Conservation (phyloP, 2,329 filamentous ascomycete species). For the Aspergillus eucalypticola region DNA sequence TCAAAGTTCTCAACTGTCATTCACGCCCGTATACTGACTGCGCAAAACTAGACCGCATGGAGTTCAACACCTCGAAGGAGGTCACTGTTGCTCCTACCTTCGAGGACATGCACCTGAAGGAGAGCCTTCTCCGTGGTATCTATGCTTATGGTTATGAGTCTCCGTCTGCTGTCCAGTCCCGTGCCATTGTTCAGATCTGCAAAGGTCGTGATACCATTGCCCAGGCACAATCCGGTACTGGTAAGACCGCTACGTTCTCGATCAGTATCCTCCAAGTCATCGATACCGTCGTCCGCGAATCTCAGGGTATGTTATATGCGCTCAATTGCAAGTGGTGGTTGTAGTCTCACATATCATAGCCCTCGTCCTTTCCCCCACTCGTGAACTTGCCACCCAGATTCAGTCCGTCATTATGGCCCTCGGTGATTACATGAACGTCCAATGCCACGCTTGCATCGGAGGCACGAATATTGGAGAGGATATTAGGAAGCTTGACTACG, state of each 20-base stretch:
- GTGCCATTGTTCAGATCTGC: conserved; percentile 97
- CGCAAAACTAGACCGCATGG: conserved; percentile 72
- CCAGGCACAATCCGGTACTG: conserved; percentile 94
- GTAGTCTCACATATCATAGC: conserved; percentile 49
- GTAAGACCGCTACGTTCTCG: conserved; percentile 95
- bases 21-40: conserved; percentile 26
- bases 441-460: conserved; percentile 98
- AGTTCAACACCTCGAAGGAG: conserved; percentile 97
- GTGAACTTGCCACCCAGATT: conserved; percentile 96
- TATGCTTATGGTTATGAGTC: conserved; percentile 99
- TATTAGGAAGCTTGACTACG: conserved; percentile 95
- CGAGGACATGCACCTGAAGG: conserved; percentile 95
- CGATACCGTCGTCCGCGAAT: conserved; percentile 88
- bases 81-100: conserved; percentile 90
- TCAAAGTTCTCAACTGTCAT: neutral
- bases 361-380: conserved; percentile 90
- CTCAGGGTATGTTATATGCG: conserved; percentile 58
- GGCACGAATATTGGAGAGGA: conserved; percentile 98
- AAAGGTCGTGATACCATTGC: conserved; percentile 98
- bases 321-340: neutral
- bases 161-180: conserved; percentile 94
- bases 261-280: conserved; percentile 96
- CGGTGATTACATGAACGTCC: conserved; percentile 99
- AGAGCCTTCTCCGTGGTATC: conserved; percentile 93
- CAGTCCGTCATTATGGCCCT: conserved; percentile 99